Evolutionary conservation across 2,329 filamentous ascomycete species (phyloP), one percentile per base, ranked within the genome.

Genomic region (Paraphoma chrysanthemicola): DNA sequence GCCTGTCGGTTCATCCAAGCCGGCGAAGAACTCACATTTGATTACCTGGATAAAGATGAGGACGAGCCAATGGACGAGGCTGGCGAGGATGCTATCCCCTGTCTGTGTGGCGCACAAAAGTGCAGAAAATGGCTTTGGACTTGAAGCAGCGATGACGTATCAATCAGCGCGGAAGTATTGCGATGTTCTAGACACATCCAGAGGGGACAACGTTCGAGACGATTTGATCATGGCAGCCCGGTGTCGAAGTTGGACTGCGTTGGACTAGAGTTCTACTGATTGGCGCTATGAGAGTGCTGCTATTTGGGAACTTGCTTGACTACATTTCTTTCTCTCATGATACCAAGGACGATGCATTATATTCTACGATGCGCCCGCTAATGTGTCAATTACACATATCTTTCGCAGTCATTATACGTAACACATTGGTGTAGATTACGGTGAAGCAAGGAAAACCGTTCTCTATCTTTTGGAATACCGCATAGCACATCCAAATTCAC

Each of bases 11-110:
- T 90, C 51, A 91, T 94, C 29, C 77, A 79, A 0, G 82, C 83
- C 0, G 85, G 85, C 1, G 85, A 88, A 31, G 91, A 95, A 73
- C 76, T 95, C 31, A 93, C 89, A 0, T 94, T 95, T 71, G 90
- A 94, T 67, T 95, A 95, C 66, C 82, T 90, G 6, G 89, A 90
- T 63, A 87, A 87, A 23, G 83, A 85, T 16, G 83, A 84, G 47
- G 66, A 72, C 12, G 69, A 75, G 10, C 61, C 70, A 11, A 77
- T 80, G 31, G 82, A 85, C 17, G 63, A 70, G 53, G 81, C 82
- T 1, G 79, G 82, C 2, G 81, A 86, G 31, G 79, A 78, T 31
- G 69, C 69, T 0, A 59, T 78, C 36, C 72, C 71, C 2, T 84
- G 82, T 63, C 74, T 77, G 14, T 94, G 91, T 65, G 85, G 87